These are phyloP conservation scores for Apiotrichum montevideense DNA, from an alignment of 1,284 basidiomycete genomes.

Conservation along the genomic window DNA sequence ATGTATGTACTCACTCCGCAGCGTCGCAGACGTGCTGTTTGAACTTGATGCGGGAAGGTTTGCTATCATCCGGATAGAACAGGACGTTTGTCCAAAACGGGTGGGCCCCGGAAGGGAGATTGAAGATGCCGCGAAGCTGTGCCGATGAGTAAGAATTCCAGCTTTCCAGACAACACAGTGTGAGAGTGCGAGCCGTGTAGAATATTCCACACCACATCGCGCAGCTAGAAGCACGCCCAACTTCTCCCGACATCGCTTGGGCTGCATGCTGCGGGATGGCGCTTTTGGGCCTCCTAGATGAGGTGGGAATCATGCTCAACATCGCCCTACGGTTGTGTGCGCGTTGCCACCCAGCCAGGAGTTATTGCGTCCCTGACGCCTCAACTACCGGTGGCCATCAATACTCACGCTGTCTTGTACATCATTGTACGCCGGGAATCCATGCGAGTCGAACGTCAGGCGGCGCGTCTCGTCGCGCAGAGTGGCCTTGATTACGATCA, in stretches of 20 bases:
- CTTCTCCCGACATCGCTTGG: no score
- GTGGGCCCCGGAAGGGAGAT: conserved; percentile 39
- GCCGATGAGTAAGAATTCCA: background rate
- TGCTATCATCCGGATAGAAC: conserved; percentile 40
- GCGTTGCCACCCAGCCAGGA: no score
- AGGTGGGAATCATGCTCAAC: no score
- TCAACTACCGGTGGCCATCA: no score
- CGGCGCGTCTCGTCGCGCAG: conserved; percentile 45
- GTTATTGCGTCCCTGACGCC: no score
- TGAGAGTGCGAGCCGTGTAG: no score
- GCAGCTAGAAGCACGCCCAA: no score
- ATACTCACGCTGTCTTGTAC: conserved; percentile 41
- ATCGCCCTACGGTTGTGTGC: no score
- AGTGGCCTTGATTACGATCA: conserved; percentile 46
- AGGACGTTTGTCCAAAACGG: conserved; percentile 44
- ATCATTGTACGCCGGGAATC: conserved; percentile 39
- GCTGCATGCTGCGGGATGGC: no score
- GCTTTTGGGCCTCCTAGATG: no score
- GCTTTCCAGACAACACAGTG: no score
- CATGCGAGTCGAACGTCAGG: conserved; percentile 34
- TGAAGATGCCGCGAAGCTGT: conserved; percentile 42
- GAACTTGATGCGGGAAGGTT: conserved; percentile 43
- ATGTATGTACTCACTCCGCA: conserved; percentile 35
- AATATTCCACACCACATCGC: no score
- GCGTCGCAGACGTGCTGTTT: conserved; percentile 46